A percentile compares a stretch with the other conserved stretches of the same genome.
Conservation (phyloP, 2,329 filamentous ascomycete species). For the Aureobasidium mangrovei region DNA sequence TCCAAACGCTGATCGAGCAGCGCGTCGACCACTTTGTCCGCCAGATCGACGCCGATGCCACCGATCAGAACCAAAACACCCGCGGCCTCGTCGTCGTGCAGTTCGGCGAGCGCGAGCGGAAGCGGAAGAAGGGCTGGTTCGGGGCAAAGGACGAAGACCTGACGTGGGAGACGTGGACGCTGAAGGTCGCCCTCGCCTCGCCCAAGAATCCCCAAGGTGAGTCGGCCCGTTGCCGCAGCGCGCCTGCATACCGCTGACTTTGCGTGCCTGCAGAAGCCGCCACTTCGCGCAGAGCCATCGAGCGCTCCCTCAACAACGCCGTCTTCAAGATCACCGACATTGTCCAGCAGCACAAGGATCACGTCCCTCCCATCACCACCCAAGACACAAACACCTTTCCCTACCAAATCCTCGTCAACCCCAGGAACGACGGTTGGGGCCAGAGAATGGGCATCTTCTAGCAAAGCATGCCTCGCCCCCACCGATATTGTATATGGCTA, state of each 20-base stretch:
- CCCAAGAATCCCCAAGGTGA: conserved; percentile 79
- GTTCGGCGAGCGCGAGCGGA: conserved; percentile 77
- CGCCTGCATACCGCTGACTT: background rate
- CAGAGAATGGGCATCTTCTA: conserved; percentile 68
- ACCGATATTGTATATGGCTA: too few relatives aligned
- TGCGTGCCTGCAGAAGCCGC: conserved; percentile 54
- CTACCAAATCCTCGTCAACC: conserved; percentile 70
- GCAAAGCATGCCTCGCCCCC: background rate
- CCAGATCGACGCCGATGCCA: conserved; percentile 48
- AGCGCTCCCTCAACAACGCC: conserved; percentile 76
- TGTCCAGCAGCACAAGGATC: conserved; percentile 82
- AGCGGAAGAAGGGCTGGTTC: conserved; percentile 63
- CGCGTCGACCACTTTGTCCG: conserved; percentile 70
- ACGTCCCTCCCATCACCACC: conserved; percentile 93
- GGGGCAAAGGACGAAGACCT: conserved; percentile 82
- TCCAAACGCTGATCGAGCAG: conserved; percentile 89
- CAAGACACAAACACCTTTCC: conserved; percentile 89
- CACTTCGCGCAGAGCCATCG: conserved; percentile 85
- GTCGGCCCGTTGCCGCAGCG: conserved; percentile 24
- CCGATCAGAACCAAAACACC: conserved; percentile 35
- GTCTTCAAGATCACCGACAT: conserved; percentile 83
- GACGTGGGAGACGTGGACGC: conserved; percentile 93
- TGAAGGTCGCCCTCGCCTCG: conserved; percentile 87
- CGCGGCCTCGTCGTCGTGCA: conserved; percentile 75
- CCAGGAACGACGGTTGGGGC: conserved; percentile 61